Evolutionary conservation across 345 rosid species (phyloP), one percentile per base, ranked within the genome.

Genomic region (Durio zibethinus): DNA sequence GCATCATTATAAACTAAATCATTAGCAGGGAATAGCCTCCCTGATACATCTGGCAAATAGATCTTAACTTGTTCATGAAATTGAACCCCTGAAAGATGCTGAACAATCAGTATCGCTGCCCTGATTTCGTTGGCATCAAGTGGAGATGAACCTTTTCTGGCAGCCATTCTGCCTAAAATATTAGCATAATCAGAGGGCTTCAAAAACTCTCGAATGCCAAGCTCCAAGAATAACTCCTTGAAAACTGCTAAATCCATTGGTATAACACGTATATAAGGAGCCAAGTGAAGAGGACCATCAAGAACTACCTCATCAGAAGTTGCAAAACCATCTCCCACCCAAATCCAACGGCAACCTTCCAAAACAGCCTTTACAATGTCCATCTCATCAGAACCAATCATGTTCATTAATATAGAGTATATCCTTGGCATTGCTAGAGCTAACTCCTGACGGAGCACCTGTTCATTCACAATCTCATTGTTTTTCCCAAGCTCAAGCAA

Each of bases 251-350:
- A 84, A 84, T 94, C 98, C 68, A 87, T 80, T 67, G 98, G 97
- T 83, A 94, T 85, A 77, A 94, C 97, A 54, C 98, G 97, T 77
- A 94, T 81, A 77, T 94, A 94, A 71, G 97, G 97, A 84, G 91
- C 92, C 90, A 94, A 87, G 80, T 92, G 97, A 85, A 94, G 89
- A 80, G 92, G 97, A 60, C 98, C 97, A 82, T 94, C 91, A 52
- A 94, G 94, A 77, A 92, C 98, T 81, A 94, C 97, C 90, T 94
- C 98, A 78, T 89, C 89, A 40, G 86, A 77, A 8, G 88, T 94
- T 77, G 98, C 93, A 91, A 94, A 94, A 77, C 98, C 98, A 88
- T 92, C 98, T 76, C 98, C 98, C 60, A 94, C 97, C 98, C 98
- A 94, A 76, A 94, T 90, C 98, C 98, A 94, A 79, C 97, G 94